Conservation (phyloP, 768 basidiomycete genomes). For the Pholiota conissans region DNA sequence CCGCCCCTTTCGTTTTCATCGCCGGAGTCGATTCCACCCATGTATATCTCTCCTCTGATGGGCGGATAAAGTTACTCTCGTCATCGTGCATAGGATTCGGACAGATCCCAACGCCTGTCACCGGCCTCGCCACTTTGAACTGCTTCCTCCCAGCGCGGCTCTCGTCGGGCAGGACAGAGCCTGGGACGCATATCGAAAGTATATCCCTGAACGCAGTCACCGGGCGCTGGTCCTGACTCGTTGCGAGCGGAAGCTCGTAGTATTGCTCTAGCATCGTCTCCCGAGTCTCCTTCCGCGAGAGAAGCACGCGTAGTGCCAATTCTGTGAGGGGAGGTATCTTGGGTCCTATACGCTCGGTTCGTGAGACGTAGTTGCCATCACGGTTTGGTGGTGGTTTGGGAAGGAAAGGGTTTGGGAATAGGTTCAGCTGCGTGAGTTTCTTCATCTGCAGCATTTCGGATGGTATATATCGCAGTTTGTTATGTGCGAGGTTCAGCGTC, state of each 20-base stretch:
- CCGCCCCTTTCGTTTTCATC: too few relatives aligned
- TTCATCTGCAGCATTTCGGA: constrained; percentile 63
- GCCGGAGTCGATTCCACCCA: constrained; percentile 63
- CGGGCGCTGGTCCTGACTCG: constrained; percentile 16
- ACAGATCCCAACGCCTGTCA: constrained; percentile 44
- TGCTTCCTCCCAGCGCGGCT: constrained; percentile 13
- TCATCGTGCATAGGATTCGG: constrained; percentile 45
- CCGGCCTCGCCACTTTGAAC: constrained; percentile 18
- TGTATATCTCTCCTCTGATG: constrained; percentile 61
- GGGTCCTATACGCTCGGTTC: constrained; percentile 18
- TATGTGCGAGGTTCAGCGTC: constrained; percentile 62
- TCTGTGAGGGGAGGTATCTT: constrained; percentile 33
- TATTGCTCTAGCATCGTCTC: constrained; percentile 29
- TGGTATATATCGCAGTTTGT: constrained; percentile 59
- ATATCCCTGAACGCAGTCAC: constrained; percentile 32
- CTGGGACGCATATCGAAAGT: constrained; percentile 38
- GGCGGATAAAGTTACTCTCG: constrained; percentile 47
- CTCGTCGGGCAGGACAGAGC: constrained; percentile 31
- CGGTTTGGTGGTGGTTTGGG: constrained; percentile 16
- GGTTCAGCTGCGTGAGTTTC: constrained; percentile 39
- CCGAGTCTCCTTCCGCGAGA: constrained; percentile 14
- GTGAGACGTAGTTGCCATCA: constrained; percentile 25
- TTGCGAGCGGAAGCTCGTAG: constrained; percentile 36
- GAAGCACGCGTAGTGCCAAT: constrained; percentile 32
- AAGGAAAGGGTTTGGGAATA: constrained; percentile 66